A percentile compares a stretch with the other conserved stretches of the same genome.
Conservation (phyloP, 129 eudicot species). For the sunflower (Helianthus annuus) region DNA sequence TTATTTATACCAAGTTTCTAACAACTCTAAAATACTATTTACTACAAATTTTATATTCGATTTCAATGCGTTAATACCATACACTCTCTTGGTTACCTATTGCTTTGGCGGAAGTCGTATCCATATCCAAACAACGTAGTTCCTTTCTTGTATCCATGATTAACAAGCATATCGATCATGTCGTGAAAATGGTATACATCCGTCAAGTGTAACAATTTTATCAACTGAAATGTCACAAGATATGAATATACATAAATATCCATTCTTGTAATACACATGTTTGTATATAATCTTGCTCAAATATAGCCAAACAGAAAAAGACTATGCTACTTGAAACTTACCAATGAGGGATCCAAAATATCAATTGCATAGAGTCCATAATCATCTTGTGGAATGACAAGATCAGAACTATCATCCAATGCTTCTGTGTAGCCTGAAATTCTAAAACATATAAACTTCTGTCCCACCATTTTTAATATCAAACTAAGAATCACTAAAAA, state of each 20-base stretch:
- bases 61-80: too few species aligned
- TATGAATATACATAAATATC: neutral
- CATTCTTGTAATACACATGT: neutral
- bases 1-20: too few species aligned
- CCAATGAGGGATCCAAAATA: conserved; percentile 83
- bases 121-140: conserved; percentile 94
- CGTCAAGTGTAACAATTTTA: conserved; percentile 63
- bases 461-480: too few species aligned
- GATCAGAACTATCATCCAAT: conserved; percentile 66
- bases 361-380: conserved; percentile 91
- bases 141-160: conserved; percentile 91
- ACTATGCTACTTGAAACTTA: conserved; percentile 33
- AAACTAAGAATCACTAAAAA: too few species aligned
- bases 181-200: conserved; percentile 93
- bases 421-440: conserved; percentile 74
- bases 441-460: neutral
- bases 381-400: conserved; percentile 89
- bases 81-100: conserved; percentile 30
- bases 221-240: conserved; percentile 54
- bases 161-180: conserved; percentile 92
- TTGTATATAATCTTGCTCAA: neutral
- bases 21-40: too few species aligned
- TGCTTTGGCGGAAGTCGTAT: conserved; percentile 94
- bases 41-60: too few species aligned
- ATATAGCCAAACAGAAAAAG: too few species aligned